These are phyloP conservation scores for Leishmania major DNA, from an alignment of 208 protist genomes.

Conservation along the genomic window DNA sequence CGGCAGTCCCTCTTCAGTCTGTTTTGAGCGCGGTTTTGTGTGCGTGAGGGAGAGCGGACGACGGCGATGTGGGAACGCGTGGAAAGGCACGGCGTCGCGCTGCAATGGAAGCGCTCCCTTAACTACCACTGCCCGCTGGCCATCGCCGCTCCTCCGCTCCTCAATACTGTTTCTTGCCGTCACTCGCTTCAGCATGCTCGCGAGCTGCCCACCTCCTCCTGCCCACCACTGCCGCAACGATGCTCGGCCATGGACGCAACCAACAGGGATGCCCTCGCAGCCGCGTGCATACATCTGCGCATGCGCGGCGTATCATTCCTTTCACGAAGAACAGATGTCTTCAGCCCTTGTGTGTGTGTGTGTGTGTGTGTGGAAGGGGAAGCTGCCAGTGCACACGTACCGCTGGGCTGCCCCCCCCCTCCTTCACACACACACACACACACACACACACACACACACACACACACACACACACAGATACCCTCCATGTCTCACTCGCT, in stretches of 20 bases:
- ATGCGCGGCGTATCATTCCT: neutral
- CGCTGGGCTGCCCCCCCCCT: too few relatives aligned
- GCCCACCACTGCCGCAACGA: neutral
- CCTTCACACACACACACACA: neutral
- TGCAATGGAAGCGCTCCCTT: neutral
- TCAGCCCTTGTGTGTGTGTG: neutral
- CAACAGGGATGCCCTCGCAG: neutral
- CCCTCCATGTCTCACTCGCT: neutral
- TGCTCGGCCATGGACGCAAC: neutral
- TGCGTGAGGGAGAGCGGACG: neutral
- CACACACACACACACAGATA: neutral
- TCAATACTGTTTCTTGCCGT: neutral
- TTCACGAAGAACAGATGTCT: neutral
- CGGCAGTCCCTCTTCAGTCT: conserved; percentile 27
- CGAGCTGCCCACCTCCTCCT: neutral
- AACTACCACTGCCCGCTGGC: too few relatives aligned
- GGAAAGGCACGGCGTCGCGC: too few relatives aligned
- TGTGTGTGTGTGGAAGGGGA: neutral
- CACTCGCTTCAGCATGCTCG: neutral
- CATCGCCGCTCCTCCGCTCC: too few relatives aligned
- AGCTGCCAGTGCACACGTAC: neutral
- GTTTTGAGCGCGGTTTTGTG: conserved; percentile 1
- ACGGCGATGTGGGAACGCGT: neutral
- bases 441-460: neutral
- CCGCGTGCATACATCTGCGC: neutral